Conservation (phyloP, 768 basidiomycete species). For the Ramaria rubella region DNA sequence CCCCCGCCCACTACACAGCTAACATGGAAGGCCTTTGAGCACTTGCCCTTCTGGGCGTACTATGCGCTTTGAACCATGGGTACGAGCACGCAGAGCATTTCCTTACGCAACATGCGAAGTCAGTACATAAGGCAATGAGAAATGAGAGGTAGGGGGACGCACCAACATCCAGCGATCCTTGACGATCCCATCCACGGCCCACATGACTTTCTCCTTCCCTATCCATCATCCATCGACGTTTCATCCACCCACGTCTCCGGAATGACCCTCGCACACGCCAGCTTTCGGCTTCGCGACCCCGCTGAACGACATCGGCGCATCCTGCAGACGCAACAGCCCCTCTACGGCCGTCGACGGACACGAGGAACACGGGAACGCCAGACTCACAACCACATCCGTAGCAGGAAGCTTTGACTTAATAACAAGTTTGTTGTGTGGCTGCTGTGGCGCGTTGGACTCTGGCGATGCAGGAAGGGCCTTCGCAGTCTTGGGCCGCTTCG, state of each 20-base stretch:
- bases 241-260: constrained; percentile 93
- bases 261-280: constrained; percentile 66
- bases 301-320: constrained; percentile 51
- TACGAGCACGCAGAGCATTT: constrained; percentile 86
- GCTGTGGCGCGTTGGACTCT: constrained; percentile 12
- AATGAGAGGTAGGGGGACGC: constrained; percentile 3
- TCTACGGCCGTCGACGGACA: constrained; percentile 49
- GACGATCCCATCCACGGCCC: constrained; percentile 82
- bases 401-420: neutral
- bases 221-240: constrained; percentile 33
- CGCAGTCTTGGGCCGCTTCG: constrained; percentile 12
- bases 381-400: constrained; percentile 28
- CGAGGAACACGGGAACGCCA: constrained; percentile 61
- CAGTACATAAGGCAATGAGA: neutral
- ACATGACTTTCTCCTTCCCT: constrained; percentile 51
- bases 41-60: constrained; percentile 85
- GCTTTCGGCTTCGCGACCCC: constrained; percentile 11
- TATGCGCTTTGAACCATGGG: constrained; percentile 56
- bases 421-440: neutral
- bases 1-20: constrained; percentile 70
- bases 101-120: constrained; percentile 33
- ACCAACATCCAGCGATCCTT: constrained; percentile 93
- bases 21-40: constrained; percentile 88
- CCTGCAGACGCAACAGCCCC: constrained; percentile 58
- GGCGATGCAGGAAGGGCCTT: neutral